Conservation (phyloP, 1,284 basidiomycete species). For the Cryptococcus sp. region DNA sequence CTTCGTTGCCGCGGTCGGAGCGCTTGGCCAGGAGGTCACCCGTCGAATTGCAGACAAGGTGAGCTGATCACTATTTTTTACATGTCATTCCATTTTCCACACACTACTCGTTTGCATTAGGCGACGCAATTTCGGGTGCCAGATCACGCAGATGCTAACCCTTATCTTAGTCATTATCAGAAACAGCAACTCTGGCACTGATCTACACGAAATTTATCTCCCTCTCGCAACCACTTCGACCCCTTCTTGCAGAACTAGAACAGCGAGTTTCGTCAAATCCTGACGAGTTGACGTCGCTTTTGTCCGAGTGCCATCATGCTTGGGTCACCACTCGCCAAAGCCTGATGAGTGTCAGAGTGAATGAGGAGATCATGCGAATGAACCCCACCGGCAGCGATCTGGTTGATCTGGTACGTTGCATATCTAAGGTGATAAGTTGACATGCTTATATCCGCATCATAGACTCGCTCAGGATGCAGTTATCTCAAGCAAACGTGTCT, state of each 20-base stretch:
- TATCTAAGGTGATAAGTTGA: neutral
- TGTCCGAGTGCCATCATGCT: conserved; percentile 79
- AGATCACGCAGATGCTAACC: conserved; percentile 11
- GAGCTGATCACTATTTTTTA: conserved; percentile 5
- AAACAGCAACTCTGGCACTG: conserved; percentile 77
- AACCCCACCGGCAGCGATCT: conserved; percentile 75
- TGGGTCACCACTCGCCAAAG: conserved; percentile 73
- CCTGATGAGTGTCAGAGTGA: conserved; percentile 68
- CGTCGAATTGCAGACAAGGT: conserved; percentile 74
- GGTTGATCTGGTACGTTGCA: conserved; percentile 71
- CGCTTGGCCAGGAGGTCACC: conserved; percentile 70
- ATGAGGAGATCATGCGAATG: conserved; percentile 76
- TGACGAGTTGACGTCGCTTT: conserved; percentile 71
- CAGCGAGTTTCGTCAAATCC: conserved; percentile 65
- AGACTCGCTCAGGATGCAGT: conserved; percentile 85
- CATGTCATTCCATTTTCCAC: neutral
- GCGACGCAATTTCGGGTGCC: neutral
- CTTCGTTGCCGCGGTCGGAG: conserved; percentile 77
- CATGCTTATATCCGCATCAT: neutral
- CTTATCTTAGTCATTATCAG: conserved; percentile 67
- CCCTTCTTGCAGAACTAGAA: conserved; percentile 80
- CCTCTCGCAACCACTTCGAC: conserved; percentile 68
- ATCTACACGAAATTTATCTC: conserved; percentile 83
- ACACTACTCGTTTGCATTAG: conserved; percentile 1
- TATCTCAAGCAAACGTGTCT: conserved; percentile 86